Base-by-base conservation (phyloP, 371 early-diverging fungal genomes). In the Zychaea mexicana region DNA sequence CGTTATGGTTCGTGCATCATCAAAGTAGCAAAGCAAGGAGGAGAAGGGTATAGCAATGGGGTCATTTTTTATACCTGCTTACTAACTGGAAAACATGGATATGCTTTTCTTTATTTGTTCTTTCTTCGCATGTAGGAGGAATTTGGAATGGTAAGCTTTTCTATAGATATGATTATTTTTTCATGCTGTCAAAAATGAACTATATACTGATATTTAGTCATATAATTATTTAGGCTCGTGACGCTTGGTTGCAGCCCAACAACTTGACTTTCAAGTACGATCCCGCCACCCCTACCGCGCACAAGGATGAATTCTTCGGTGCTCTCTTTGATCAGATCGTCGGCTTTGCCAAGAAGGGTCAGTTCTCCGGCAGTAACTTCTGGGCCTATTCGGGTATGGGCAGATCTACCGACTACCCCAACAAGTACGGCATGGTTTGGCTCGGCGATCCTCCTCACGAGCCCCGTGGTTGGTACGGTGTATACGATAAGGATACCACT, bases 401-500 rank as follows among this genome's bases (percentile, higher is more conserved):
- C 52, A 68, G 77, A 38, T 65, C 81, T 4, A 70, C 67, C 19
- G 69, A 72, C 67, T 7, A 57, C 36, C 70, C 76, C 7, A 77
- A 77, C 61, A 3, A 46, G 15, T 76, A 66, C 57, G 69, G 66
- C 46, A 76, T 74, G 74, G 65, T 61, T 13, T 81, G 77, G 75
- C 45, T 79, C n/a, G 80, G 80, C 60, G 77, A 79, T 65, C 80
- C 80, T 63, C 80, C 77, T 7, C 80, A 80, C 42, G 81, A 80
- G 49, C 73, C 70, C 26, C 69, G 70, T 53, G 81, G 81, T 12
- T 80, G 81, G 81, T 80, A 80, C 52, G 62, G 70, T 60, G 75
- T 80, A 7, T 80, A 80, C 57, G 66, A 77, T 56, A 67, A 63
- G 8, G 81, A 80, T 52, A 68, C 77, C 5, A 74, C 77, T 4